Evolutionary conservation across 768 basidiomycete genomes (phyloP), one percentile per base, ranked within the genome.

Genomic region (Kwoniella mangroviensis): DNA sequence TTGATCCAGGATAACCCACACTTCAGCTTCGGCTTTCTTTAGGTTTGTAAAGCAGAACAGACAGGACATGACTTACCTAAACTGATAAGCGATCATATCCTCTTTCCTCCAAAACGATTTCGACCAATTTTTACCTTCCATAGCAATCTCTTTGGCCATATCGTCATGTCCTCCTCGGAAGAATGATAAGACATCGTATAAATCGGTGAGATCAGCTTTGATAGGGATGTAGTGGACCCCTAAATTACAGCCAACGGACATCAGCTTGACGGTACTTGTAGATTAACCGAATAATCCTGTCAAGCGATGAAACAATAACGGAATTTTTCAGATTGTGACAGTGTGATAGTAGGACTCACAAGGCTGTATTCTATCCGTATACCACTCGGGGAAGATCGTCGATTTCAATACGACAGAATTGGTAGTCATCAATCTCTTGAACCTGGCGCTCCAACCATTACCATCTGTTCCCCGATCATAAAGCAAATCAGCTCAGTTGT

Each of bases 181-280:
- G 67, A 82, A 82, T 0, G 75, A 72, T 45, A 82, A 62, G 62
- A 82, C 78, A 69, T 85, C 84, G 78, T 85, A 85, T 22, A 85
- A 66, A 70, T 85, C 84, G 4, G 80, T 80, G 58, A 84, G 77
- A 71, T 84, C 84, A 45, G 82, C 73, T 71, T 84, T 85, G 77
- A 84, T 73, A 3, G 83, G 83, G 13, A 84, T 73, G 71, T 84
- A 84, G 73, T 74, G 77, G 11, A 81, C 73, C 80, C 80, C 74
- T 72, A 53, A 12, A 45, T 13, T 19, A 45, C 45, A 45, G 6
- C 12, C 13, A 13, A 45, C 12, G 45, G 19, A 11, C n/a, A 42
- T 45, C 45, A 45, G 45, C 45, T 45, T 19, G 19, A 45, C 45
- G 28, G 28, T 4, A 28, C 28, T 28, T 28, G 28, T 28, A 28